A percentile compares a stretch with the other conserved stretches of the same genome.
Evolutionary conservation across 2,329 filamentous ascomycete species (phyloP).

Genomic region (Fusarium agapanthi): DNA sequence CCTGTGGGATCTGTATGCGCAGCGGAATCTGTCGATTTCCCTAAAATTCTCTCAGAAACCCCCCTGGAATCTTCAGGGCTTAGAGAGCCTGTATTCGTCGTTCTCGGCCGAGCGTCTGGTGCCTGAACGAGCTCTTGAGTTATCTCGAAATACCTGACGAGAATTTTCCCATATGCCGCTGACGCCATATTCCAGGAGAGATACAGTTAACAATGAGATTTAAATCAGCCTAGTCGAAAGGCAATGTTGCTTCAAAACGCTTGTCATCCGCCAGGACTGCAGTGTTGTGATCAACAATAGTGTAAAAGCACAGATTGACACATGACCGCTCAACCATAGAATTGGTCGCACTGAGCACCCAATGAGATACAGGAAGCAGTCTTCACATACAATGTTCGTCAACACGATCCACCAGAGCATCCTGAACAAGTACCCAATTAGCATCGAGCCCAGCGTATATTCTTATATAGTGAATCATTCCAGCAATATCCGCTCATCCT

Average conservation of each 20-base stretch:
- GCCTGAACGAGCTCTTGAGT: constrained; percentile 24
- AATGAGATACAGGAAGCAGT: not conserved
- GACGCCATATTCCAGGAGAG: constrained; percentile 29
- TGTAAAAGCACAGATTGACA: not conserved
- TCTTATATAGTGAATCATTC: not conserved
- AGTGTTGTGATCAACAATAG: not conserved
- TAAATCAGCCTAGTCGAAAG: not conserved
- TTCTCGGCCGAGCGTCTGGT: not conserved
- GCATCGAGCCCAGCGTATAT: not conserved
- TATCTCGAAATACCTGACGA: constrained; percentile 40
- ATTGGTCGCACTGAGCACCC: not conserved
- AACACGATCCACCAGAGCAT: not conserved
- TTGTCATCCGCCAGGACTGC: not conserved
- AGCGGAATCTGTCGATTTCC: not conserved
- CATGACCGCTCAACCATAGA: not conserved
- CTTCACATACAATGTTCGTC: not conserved
- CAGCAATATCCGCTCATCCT: not conserved
- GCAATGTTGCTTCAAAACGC: not conserved
- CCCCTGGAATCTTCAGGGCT: not conserved
- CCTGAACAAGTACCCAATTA: not conserved
- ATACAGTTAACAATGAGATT: not conserved
- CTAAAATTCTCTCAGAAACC: not conserved
- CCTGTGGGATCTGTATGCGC: constrained; percentile 13
- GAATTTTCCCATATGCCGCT: constrained; percentile 24
- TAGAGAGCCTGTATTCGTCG: not conserved